Evolutionary conservation across 352 stramenopile genomes (phyloP).

Genomic region (Phytophthora cajani): DNA sequence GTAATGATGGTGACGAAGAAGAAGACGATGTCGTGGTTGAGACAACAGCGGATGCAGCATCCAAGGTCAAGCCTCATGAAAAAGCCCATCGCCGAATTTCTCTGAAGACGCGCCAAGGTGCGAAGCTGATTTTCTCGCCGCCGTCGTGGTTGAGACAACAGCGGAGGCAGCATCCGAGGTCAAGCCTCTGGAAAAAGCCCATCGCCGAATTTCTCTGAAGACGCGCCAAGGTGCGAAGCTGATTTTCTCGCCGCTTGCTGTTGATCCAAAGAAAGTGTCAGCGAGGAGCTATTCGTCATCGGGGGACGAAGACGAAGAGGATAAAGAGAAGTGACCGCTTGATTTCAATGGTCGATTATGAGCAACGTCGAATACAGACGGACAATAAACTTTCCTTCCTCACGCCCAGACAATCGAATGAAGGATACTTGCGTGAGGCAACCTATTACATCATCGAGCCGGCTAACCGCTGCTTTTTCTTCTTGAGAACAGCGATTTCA

Average conservation of each 20-base stretch:
- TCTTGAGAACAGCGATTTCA: slow-evolving; percentile 44
- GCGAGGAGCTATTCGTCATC: slow-evolving; percentile 25
- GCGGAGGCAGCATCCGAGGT: neutral
- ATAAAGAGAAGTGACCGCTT: slow-evolving; percentile 6
- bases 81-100: slow-evolving; percentile 34
- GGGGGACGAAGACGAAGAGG: slow-evolving; percentile 17
- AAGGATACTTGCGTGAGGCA: neutral
- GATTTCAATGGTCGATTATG: slow-evolving; percentile 7
- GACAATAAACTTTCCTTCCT: neutral
- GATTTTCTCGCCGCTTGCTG: slow-evolving; percentile 50
- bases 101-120: slow-evolving; percentile 32
- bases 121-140: slow-evolving; percentile 56
- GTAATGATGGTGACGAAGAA: slow-evolving; percentile 23
- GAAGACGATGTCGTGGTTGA: slow-evolving; percentile 6
- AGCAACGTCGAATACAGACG: slow-evolving; percentile 7
- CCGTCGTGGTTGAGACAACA: slow-evolving; percentile 4
- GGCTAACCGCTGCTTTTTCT: slow-evolving; percentile 43
- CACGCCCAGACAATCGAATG: neutral
- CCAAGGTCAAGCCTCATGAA: slow-evolving; percentile 10
- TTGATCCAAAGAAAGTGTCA: slow-evolving; percentile 29
- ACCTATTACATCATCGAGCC: slow-evolving; percentile 23
- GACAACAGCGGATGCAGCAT: neutral
- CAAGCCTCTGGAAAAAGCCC: slow-evolving; percentile 18
- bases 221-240: slow-evolving; percentile 44
- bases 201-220: slow-evolving; percentile 35